Conservation (phyloP, 441 rosid species). For the Geranium incanum region DNA sequence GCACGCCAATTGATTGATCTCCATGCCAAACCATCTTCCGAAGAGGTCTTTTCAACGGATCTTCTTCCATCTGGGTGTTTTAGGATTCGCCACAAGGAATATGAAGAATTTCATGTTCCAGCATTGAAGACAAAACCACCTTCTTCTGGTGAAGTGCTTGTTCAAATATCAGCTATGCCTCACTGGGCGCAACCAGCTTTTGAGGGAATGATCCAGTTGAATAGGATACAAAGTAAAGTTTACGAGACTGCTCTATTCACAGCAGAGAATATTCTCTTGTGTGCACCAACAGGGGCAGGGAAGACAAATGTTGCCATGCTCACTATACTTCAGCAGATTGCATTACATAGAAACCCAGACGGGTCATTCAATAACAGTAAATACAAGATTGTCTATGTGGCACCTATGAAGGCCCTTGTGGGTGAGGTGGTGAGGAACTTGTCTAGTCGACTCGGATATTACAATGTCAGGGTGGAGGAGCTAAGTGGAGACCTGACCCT, state of each 20-base stretch:
- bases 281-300: constrained; percentile 37
- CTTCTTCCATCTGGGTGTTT: constrained; percentile 73
- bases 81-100: constrained; percentile 57
- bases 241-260: constrained; percentile 68
- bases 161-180: constrained; percentile 76
- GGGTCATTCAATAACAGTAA: constrained; percentile 22
- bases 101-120: constrained; percentile 87
- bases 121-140: constrained; percentile 51
- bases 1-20: constrained; percentile 82
- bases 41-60: constrained; percentile 88
- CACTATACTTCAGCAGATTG: constrained; percentile 29
- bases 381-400: constrained; percentile 27
- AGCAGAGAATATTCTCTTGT: constrained; percentile 74
- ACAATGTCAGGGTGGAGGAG: constrained; percentile 60
- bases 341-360: constrained; percentile 20
- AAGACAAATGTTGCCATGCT: constrained; percentile 26
- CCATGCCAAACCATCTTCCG: constrained; percentile 66
- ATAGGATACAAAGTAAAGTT: constrained; percentile 86
- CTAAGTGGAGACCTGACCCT: constrained; percentile 87
- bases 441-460: constrained; percentile 19
- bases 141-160: constrained; percentile 57
- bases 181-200: constrained; percentile 93
- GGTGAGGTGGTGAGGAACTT: constrained; percentile 27
- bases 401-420: constrained; percentile 30
- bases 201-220: constrained; percentile 78